Base-by-base conservation (phyloP, 2,329 filamentous ascomycete genomes). In the Zasmidium citrigriseum region DNA sequence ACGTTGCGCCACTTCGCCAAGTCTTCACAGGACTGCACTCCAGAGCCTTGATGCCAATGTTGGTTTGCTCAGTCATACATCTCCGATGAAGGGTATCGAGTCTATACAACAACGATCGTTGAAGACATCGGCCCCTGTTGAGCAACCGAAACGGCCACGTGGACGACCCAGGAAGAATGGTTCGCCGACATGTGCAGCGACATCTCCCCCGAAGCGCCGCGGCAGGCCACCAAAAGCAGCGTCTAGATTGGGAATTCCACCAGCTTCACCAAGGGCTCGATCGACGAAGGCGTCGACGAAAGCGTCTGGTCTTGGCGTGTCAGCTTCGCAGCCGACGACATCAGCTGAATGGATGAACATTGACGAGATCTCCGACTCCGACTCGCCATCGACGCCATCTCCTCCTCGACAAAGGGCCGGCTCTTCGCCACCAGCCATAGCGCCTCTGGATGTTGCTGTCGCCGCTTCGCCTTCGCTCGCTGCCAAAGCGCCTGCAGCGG, bases 311-410 rank as follows among this genome's bases (percentile, higher is more conserved):
- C n/a, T n/a, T 20, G 23, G 22, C 18, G 14, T 20, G 2, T 60
- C 66, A 7, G 59, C 62, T 11, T 66, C 64, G 2, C 67, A 67
- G 34, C 64, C 65, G 5, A 51, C 54, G 5, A 20, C 25, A 18
- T 48, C 48, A 4, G 52, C 60, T 9, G 60, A 62, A 11, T 70
- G 64, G 56, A 53, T 62, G 10, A 61, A 68, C 46, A 71, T 72
- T 14, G 70, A 72, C 56, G 68, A 71, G 23, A 74, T 74, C 44
- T 71, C 68, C 3, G 73, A 74, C 58, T 58, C 66, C 4, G 72
- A 74, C 5, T 53, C 62, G 1, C 64, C 66, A 4, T 52, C 59
- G 7, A 72, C 72, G 7, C 67, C 69, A 2, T 70, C 71, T 2
- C 72, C 73, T 9, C 68, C 70, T 16, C 63, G 71, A 12, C 62